Percentiles rank a stretch among this genome's conserved stretches.
phyloP scores from a whole-genome alignment of 805 yeast genomes.

The Ogataea trehalophila region DNA sequence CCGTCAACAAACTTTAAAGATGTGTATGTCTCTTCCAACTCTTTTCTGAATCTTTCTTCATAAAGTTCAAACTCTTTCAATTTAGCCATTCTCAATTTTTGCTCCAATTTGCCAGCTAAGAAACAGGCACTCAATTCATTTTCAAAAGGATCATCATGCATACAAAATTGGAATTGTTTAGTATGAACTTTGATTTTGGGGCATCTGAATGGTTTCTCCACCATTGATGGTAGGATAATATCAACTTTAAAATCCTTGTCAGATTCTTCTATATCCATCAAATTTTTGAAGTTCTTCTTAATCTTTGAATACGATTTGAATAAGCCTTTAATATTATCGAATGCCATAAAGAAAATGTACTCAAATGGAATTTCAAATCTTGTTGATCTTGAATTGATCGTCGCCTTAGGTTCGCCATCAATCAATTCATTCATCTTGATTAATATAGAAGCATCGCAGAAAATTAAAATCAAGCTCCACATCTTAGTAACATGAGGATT shows the following conservation, averaged over 20 bases:
- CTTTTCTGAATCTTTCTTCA: conserved; percentile 11
- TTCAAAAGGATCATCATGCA: conserved; percentile 92
- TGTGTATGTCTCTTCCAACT: conserved; percentile 32
- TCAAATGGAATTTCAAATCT: conserved; percentile 58
- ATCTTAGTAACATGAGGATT: conserved; percentile 21
- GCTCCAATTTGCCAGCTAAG: conserved; percentile 65
- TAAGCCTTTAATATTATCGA: conserved; percentile 76
- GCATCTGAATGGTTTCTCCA: conserved; percentile 39
- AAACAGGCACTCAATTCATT: conserved; percentile 59
- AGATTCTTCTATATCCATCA: conserved; percentile 19
- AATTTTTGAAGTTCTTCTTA: conserved; percentile 19
- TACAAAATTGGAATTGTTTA: conserved; percentile 50
- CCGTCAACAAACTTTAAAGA: conserved; percentile 18
- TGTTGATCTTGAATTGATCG: conserved; percentile 19
- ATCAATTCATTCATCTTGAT: conserved; percentile 2
- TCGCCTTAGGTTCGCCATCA: conserved; percentile 9
- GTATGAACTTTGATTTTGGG: conserved; percentile 57
- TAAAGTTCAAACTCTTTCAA: conserved; percentile 18
- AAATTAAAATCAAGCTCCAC: conserved; percentile 26
- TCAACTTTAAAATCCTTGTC: conserved; percentile 30
- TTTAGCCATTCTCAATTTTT: conserved; percentile 54
- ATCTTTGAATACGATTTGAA: conserved; percentile 65
- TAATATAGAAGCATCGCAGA: conserved; percentile 15
- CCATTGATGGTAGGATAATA: conserved; percentile 27
- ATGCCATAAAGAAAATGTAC: conserved; percentile 68